phyloP scores from a whole-genome alignment of 352 stramenopile species.

The Pythium insidiosum region DNA sequence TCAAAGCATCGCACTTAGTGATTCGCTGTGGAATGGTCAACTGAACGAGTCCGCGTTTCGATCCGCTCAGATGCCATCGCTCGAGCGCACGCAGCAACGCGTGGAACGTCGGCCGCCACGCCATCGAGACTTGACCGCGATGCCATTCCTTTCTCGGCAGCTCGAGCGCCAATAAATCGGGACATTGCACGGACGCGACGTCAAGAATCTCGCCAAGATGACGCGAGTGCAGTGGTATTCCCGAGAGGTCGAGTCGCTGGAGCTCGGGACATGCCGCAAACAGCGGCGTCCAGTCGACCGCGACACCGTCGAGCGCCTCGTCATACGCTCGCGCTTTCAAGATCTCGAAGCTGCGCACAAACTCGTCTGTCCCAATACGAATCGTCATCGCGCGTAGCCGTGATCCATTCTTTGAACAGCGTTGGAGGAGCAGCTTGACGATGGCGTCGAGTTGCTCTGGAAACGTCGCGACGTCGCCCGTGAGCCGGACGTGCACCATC shows the following conservation, averaged over 20 bases:
- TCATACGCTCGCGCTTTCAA: conserved; percentile 10
- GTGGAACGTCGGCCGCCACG: conserved; percentile 8
- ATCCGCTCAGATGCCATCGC: conserved; percentile 3
- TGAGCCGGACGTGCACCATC: conserved; percentile 3
- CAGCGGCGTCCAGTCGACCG: conserved; percentile 14
- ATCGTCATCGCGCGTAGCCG: conserved; percentile 6
- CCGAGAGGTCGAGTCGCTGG: conserved; percentile 11
- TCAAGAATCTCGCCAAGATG: conserved; percentile 8
- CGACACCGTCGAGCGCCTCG: conserved; percentile 7
- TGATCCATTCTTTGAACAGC: too few relatives aligned
- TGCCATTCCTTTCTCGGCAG: conserved; percentile 12
- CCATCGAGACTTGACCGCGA: conserved; percentile 3
- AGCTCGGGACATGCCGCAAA: conserved; percentile 6
- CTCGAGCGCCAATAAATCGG: conserved; percentile 4
- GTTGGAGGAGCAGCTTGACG: background rate
- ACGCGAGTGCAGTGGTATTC: conserved; percentile 6
- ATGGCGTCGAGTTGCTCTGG: background rate
- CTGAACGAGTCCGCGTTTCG: conserved; percentile 14
- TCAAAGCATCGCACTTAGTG: conserved; percentile 1
- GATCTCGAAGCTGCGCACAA: conserved; percentile 15
- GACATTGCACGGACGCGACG: conserved; percentile 2
- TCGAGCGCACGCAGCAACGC: conserved; percentile 7
- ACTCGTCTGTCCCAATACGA: conserved; percentile 10
- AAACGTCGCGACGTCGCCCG: background rate
- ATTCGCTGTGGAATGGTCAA: conserved; percentile 17